These are phyloP conservation scores for Polygonum maritimum DNA, from an alignment of 148 eudicot genomes.

Conservation along the genomic window DNA sequence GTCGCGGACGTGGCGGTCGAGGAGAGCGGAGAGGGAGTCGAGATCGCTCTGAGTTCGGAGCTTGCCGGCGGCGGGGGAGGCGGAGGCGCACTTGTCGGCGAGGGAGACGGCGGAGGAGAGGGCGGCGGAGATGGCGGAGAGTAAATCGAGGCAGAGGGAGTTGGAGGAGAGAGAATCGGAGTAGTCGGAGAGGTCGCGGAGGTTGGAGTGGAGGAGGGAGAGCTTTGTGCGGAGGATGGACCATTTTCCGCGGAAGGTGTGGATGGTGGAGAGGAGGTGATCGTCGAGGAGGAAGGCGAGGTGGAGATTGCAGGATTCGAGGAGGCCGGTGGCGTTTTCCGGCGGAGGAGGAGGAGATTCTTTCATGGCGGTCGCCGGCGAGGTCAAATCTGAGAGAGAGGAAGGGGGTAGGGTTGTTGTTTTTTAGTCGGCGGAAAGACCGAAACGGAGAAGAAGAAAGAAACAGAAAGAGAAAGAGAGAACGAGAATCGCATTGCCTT, in stretches of 20 bases:
- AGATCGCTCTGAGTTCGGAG: slow-evolving; percentile 72
- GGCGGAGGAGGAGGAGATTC: slow-evolving; percentile 12
- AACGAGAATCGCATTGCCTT: neutral
- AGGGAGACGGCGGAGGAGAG: slow-evolving; percentile 41
- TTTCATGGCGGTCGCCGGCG: slow-evolving; percentile 29
- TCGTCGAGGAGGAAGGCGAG: slow-evolving; percentile 26
- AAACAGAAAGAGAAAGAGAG: neutral
- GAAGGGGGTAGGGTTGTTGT: neutral
- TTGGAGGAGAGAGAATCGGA: neutral
- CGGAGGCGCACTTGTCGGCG: slow-evolving; percentile 27
- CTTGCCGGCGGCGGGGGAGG: slow-evolving; percentile 39
- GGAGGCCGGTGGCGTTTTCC: slow-evolving; percentile 14
- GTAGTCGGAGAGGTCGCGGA: slow-evolving; percentile 32
- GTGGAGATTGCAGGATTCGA: slow-evolving; percentile 7
- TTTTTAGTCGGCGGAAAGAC: neutral
- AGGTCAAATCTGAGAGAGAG: neutral
- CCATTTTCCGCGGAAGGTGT: slow-evolving; percentile 59
- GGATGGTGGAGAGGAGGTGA: slow-evolving; percentile 30
- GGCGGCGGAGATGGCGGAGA: slow-evolving; percentile 35
- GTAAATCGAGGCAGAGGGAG: slow-evolving; percentile 26
- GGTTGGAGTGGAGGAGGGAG: slow-evolving; percentile 31
- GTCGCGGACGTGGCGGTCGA: slow-evolving; percentile 45
- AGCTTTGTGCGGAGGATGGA: slow-evolving; percentile 50
- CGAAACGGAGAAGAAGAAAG: neutral
- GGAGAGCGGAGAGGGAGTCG: slow-evolving; percentile 40